These are phyloP conservation scores for Polytrichum formosum DNA, from an alignment of 225 moss, liverwort and hornwort species.

Conservation along the genomic window DNA sequence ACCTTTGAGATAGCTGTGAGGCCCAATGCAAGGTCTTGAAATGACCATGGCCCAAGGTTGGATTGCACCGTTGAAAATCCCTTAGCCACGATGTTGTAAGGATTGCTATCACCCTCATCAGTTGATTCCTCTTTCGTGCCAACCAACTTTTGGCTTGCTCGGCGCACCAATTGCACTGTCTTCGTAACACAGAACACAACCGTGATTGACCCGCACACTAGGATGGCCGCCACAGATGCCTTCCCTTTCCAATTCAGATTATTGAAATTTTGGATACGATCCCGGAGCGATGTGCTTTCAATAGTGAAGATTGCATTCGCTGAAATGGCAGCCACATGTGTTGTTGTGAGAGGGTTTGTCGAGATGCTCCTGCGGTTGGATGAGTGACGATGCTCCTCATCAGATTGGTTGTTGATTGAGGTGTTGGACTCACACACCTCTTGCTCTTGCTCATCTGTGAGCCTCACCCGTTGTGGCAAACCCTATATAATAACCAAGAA, in stretches of 20 bases:
- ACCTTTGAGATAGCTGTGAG: constrained; percentile 91
- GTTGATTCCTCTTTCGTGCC: constrained; percentile 6
- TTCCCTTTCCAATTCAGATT: constrained; percentile 51
- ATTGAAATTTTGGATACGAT: constrained; percentile 30
- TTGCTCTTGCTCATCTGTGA: background rate
- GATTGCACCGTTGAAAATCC: constrained; percentile 60
- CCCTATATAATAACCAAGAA: too few relatives aligned
- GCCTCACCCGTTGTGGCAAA: too few relatives aligned
- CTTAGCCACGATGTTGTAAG: constrained; percentile 47
- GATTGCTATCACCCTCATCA: constrained; percentile 16
- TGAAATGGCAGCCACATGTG: constrained; percentile 18
- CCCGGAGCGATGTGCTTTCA: constrained; percentile 37
- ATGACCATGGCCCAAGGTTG: constrained; percentile 89
- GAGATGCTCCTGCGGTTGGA: background rate
- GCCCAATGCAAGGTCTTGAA: constrained; percentile 74
- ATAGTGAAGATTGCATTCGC: constrained; percentile 16
- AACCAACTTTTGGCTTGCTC: constrained; percentile 1
- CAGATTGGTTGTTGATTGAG: background rate
- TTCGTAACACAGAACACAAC: constrained; percentile 22
- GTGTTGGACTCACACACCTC: background rate
- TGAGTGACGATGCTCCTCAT: background rate
- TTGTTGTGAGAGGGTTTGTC: background rate
- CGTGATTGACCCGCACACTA: constrained; percentile 26
- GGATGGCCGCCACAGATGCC: constrained; percentile 21
- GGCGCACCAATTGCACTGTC: constrained; percentile 16